These are phyloP conservation scores for Fusarium sororula DNA, from an alignment of 2,329 filamentous ascomycete species.

Conservation along the genomic window DNA sequence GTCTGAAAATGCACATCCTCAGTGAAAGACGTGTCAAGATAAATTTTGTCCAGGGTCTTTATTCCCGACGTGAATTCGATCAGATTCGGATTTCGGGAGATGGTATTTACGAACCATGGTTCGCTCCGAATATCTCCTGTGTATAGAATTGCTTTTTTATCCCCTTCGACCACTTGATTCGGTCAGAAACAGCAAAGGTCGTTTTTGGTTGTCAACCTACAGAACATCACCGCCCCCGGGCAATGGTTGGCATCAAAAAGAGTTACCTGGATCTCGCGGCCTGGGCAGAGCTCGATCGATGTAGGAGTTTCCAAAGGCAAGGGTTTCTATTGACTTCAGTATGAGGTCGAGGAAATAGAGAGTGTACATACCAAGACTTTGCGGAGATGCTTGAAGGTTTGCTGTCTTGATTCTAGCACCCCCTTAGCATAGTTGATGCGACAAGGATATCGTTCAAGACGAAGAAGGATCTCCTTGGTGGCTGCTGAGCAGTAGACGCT, in stretches of 20 bases:
- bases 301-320: constrained; percentile 85
- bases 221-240: constrained; percentile 88
- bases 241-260: constrained; percentile 94
- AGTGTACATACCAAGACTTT: constrained; percentile 65
- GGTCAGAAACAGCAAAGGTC: not conserved
- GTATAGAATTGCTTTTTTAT: constrained; percentile 79
- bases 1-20: constrained; percentile 59
- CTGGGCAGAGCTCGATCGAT: constrained; percentile 75
- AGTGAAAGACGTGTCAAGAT: constrained; percentile 86
- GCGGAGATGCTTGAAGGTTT: constrained; percentile 80
- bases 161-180: constrained; percentile 73
- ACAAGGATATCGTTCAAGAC: constrained; percentile 80
- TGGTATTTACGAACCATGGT: constrained; percentile 81
- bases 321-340: constrained; percentile 64
- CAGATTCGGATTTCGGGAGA: constrained; percentile 76
- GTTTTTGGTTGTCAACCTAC: constrained; percentile 47
- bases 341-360: rapidly evolving
- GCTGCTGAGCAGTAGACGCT: constrained; percentile 88
- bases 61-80: constrained; percentile 76
- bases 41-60: constrained; percentile 79
- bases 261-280: constrained; percentile 78
- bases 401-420: constrained; percentile 76
- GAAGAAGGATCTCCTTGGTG: constrained; percentile 81
- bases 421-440: constrained; percentile 84
- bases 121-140: constrained; percentile 91